These are phyloP conservation scores for Jacaranda copaia DNA, from an alignment of 257 asterid genomes.

Conservation along the genomic window DNA sequence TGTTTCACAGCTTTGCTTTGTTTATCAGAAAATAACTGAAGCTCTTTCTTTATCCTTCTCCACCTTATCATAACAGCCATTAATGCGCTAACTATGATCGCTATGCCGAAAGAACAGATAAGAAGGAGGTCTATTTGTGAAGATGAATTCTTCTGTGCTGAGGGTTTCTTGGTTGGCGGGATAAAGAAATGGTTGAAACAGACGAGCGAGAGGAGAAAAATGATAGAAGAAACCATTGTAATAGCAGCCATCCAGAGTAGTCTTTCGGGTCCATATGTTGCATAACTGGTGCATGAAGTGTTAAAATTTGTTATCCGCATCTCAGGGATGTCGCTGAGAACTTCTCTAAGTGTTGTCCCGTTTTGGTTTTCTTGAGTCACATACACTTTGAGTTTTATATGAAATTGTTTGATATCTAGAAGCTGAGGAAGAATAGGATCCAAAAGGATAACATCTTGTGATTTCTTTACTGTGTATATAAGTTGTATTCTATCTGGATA, in stretches of 20 bases:
- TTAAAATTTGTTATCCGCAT: slow-evolving; percentile 45
- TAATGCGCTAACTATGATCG: slow-evolving; percentile 49
- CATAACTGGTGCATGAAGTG: slow-evolving; percentile 41
- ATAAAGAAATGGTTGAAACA: slow-evolving; percentile 56
- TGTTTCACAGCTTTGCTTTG: slow-evolving; percentile 42
- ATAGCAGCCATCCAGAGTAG: slow-evolving; percentile 53
- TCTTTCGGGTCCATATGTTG: slow-evolving; percentile 58
- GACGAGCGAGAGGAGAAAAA: slow-evolving; percentile 54
- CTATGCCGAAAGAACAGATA: slow-evolving; percentile 59
- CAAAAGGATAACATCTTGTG: slow-evolving; percentile 62
- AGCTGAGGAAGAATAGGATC: slow-evolving; percentile 62
- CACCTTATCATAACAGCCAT: slow-evolving; percentile 54
- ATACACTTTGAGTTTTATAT: slow-evolving; percentile 56
- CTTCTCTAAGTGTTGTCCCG: slow-evolving; percentile 50
- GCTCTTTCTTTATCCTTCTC: slow-evolving; percentile 53
- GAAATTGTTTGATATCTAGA: slow-evolving; percentile 44
- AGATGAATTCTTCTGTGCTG: slow-evolving; percentile 55
- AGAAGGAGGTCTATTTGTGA: slow-evolving; percentile 61
- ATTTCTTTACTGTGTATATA: slow-evolving; percentile 55
- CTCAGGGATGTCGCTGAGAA: slow-evolving; percentile 47
- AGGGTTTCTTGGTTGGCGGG: slow-evolving; percentile 46
- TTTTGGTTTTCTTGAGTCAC: slow-evolving; percentile 66
- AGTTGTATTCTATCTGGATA: slow-evolving; percentile 61
- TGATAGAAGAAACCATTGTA: slow-evolving; percentile 48
- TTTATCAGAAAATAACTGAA: slow-evolving; percentile 42